Conservation (phyloP, 805 yeast genomes). For the Henningerozyma blattae region DNA sequence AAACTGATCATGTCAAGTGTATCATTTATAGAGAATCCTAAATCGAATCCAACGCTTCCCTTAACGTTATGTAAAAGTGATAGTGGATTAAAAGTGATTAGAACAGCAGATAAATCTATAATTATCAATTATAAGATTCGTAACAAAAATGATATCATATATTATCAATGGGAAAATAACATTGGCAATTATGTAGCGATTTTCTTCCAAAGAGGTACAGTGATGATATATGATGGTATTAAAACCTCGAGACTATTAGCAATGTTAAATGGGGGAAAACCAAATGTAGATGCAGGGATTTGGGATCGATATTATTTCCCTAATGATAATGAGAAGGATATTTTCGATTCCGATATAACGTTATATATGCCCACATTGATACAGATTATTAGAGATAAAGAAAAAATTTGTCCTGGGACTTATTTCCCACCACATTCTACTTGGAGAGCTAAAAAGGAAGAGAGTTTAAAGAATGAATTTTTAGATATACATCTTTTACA, state of each 20-base stretch:
- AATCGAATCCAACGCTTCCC: slow-evolving; percentile 10
- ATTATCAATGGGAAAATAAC: slow-evolving; percentile 15
- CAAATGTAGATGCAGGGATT: slow-evolving; percentile 4
- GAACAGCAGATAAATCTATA: slow-evolving; percentile 10
- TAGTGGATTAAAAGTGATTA: slow-evolving; percentile 8
- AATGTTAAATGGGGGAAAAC: slow-evolving; percentile 6
- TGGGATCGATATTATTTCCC: slow-evolving; percentile 11
- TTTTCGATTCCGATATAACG: slow-evolving; percentile 10
- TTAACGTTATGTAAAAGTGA: slow-evolving; percentile 6
- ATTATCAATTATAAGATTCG: slow-evolving; percentile 13
- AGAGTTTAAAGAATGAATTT: background rate
- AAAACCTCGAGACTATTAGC: slow-evolving; percentile 16
- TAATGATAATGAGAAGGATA: background rate
- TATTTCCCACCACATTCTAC: slow-evolving; percentile 6
- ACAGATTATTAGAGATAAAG: slow-evolving; percentile 11
- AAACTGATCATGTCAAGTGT: background rate
- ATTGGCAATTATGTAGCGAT: slow-evolving; percentile 32
- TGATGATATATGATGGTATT: slow-evolving; percentile 37
- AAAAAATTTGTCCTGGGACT: slow-evolving; percentile 8
- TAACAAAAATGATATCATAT: slow-evolving; percentile 9
- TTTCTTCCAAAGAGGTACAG: slow-evolving; percentile 32
- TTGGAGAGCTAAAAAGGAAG: slow-evolving; percentile 9
- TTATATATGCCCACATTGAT: slow-evolving; percentile 13
- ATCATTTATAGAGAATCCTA: background rate
- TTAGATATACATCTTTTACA: slow-evolving; percentile 15